These are phyloP conservation scores for Phytophthora vignae DNA, from an alignment of 352 stramenopile species.

Conservation along the genomic window DNA sequence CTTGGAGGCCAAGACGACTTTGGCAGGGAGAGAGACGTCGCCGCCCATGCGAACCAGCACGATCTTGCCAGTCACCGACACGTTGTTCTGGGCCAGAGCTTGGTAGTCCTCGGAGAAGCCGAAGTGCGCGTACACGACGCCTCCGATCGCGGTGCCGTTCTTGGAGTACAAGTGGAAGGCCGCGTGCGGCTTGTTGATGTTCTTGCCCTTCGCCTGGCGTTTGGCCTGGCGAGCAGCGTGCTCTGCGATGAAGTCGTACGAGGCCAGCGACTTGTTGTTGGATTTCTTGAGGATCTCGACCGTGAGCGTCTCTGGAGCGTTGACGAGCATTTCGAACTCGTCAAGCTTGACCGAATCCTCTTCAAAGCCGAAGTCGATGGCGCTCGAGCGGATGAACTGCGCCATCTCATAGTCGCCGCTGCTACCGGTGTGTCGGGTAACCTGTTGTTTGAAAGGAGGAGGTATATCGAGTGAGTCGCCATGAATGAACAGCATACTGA, in stretches of 20 bases:
- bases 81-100: constrained; percentile 53
- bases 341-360: constrained; percentile 82
- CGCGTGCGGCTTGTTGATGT: constrained; percentile 40
- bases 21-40: constrained; percentile 72
- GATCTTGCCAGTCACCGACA: constrained; percentile 63
- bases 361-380: constrained; percentile 80
- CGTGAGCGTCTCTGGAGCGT: constrained; percentile 69
- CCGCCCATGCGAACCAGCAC: constrained; percentile 75
- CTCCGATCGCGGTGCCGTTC: constrained; percentile 67
- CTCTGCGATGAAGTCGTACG: constrained; percentile 39
- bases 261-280: constrained; percentile 33
- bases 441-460: constrained; percentile 26
- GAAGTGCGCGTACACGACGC: constrained; percentile 83
- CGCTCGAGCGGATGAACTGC: constrained; percentile 76
- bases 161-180: constrained; percentile 87
- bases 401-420: constrained; percentile 76
- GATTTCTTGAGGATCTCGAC: constrained; percentile 44
- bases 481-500: not conserved
- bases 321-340: constrained; percentile 85
- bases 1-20: constrained; percentile 70
- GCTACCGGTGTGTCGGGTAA: constrained; percentile 66
- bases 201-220: constrained; percentile 40
- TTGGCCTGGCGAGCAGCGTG: constrained; percentile 32
- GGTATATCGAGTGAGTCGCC: not conserved
- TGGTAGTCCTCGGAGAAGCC: constrained; percentile 72